Evolutionary conservation across 2,329 filamentous ascomycete genomes (phyloP).

Genomic region (Dothideomycetes sp.): DNA sequence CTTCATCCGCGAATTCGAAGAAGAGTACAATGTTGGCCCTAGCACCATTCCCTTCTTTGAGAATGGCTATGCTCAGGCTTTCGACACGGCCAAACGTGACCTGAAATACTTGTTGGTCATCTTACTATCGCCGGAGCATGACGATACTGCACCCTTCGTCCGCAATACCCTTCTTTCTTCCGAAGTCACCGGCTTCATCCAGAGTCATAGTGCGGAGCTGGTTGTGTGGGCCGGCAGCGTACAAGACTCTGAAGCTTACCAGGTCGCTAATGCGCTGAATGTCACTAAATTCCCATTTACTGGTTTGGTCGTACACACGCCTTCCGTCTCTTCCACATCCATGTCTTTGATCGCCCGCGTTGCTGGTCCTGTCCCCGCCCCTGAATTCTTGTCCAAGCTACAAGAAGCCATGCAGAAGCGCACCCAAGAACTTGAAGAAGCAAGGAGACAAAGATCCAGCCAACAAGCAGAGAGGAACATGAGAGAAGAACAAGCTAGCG

Average conservation of each 20-base stretch:
- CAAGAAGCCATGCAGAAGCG: constrained; percentile 65
- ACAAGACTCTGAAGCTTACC: constrained; percentile 86
- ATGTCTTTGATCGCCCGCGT: constrained; percentile 86
- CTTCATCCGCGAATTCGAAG: constrained; percentile 88
- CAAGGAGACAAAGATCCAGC: constrained; percentile 66
- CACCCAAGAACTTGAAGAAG: constrained; percentile 62
- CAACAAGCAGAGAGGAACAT: constrained; percentile 74
- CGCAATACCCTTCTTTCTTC: constrained; percentile 70
- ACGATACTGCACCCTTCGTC: constrained; percentile 77
- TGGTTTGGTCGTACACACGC: constrained; percentile 77
- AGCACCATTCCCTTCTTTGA: constrained; percentile 70
- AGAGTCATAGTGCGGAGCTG: constrained; percentile 66
- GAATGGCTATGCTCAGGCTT: constrained; percentile 81
- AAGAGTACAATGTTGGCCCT: constrained; percentile 63
- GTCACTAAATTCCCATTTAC: constrained; percentile 92
- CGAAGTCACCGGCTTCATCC: constrained; percentile 65
- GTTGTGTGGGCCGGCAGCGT: constrained; percentile 91
- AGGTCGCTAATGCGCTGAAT: constrained; percentile 76
- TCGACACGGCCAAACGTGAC: constrained; percentile 82
- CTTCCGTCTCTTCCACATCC: constrained; percentile 69
- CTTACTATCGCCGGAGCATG: constrained; percentile 84
- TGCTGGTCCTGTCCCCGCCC: constrained; percentile 59
- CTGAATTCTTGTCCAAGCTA: constrained; percentile 67
- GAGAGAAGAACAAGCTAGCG: constrained; percentile 80
- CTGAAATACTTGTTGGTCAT: constrained; percentile 86